Conservation (phyloP, 202 grass and related monocot genomes). For the Tripidium arundinaceum region DNA sequence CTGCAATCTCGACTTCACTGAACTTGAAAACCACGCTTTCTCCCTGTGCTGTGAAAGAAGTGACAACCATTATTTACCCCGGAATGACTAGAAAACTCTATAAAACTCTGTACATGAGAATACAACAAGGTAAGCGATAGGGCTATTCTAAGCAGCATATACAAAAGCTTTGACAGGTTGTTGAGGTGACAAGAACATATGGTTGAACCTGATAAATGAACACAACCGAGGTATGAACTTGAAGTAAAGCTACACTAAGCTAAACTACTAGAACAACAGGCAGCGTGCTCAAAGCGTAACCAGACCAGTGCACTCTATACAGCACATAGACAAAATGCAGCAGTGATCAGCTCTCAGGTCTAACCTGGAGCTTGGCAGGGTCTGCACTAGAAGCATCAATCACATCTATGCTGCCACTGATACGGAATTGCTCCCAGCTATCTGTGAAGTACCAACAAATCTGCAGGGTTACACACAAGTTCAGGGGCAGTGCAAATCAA, state of each 20-base stretch:
- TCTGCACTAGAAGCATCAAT: slow-evolving; percentile 60
- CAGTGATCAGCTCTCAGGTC: slow-evolving; percentile 2
- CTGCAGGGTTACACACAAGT: slow-evolving; percentile 36
- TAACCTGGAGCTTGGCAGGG: slow-evolving; percentile 67
- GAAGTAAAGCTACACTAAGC: background rate
- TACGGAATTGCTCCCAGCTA: slow-evolving; percentile 85
- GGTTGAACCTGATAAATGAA: background rate
- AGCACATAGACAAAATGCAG: background rate
- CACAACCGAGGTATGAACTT: background rate
- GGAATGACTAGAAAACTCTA: background rate
- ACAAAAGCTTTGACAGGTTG: background rate
- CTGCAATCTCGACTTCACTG: slow-evolving; percentile 66
- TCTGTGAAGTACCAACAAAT: slow-evolving; percentile 97
- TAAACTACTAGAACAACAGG: slow-evolving; percentile 3
- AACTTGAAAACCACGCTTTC: slow-evolving; percentile 79
- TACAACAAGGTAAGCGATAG: background rate
- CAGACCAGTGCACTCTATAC: background rate
- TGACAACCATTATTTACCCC: slow-evolving; percentile 3
- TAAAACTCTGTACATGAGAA: slow-evolving; percentile 12
- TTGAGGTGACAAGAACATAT: background rate
- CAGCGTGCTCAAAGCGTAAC: background rate
- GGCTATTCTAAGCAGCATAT: background rate
- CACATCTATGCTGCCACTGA: slow-evolving; percentile 64
- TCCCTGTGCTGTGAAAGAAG: slow-evolving; percentile 54
- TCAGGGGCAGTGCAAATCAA: background rate